Conservation (phyloP, 2,329 filamentous ascomycete genomes). For the Nigrospora osmanthi region DNA sequence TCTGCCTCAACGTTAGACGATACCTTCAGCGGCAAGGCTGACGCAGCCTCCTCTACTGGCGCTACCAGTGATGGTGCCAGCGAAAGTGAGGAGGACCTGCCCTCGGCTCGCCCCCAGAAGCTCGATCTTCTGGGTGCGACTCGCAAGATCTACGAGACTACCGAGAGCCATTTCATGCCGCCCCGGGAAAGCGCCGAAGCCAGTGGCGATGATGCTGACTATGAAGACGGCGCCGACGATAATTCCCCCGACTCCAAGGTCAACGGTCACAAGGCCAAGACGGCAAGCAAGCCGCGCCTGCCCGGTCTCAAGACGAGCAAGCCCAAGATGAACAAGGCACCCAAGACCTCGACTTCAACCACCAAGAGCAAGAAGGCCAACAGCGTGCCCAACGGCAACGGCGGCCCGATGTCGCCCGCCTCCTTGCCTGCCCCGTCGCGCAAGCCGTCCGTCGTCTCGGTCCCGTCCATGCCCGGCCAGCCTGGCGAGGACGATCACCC, state of each 20-base stretch:
- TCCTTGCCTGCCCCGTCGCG: constrained; percentile 63
- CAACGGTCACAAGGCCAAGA: constrained; percentile 35
- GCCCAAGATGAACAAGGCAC: constrained; percentile 30
- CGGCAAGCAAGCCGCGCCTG: constrained; percentile 23
- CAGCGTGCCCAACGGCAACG: constrained; percentile 20
- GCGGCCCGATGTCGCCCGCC: constrained; percentile 51
- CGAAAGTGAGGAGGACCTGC: constrained; percentile 56
- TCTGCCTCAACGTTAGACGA: constrained; percentile 92
- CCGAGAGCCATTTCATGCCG: constrained; percentile 43
- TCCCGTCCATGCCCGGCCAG: constrained; percentile 35
- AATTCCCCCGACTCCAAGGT: not conserved
- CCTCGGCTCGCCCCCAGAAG: constrained; percentile 51
- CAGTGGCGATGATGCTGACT: constrained; percentile 54
- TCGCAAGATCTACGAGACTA: constrained; percentile 42
- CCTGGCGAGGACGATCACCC: constrained; percentile 83
- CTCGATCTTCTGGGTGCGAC: constrained; percentile 33
- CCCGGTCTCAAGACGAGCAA: constrained; percentile 33
- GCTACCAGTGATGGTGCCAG: constrained; percentile 74
- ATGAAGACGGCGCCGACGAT: constrained; percentile 25
- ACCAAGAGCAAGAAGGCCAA: constrained; percentile 47
- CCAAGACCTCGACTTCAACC: constrained; percentile 28
- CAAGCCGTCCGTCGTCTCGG: constrained; percentile 66
- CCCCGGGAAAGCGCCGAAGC: constrained; percentile 27
- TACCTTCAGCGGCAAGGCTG: constrained; percentile 83
- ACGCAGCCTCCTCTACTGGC: constrained; percentile 75